phyloP scores from a whole-genome alignment of 768 basidiomycete genomes.

The Rhodocollybia butyracea region DNA sequence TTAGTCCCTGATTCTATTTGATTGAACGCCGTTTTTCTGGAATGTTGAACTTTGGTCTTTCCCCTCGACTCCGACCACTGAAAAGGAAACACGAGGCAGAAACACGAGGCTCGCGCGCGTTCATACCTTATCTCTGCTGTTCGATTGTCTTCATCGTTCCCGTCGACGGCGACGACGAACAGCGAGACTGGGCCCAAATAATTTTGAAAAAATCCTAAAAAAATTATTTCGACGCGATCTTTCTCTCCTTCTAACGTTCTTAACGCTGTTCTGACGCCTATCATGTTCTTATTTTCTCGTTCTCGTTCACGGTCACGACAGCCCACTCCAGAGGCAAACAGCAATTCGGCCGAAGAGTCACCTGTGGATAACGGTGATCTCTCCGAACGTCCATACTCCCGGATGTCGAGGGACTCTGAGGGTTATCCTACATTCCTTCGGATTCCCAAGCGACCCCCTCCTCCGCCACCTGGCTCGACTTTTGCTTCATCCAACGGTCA shows the following conservation, averaged over 20 bases:
- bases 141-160: conserved; percentile 16
- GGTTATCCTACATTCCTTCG: conserved; percentile 85
- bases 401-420: conserved; percentile 47
- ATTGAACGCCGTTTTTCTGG: not conserved
- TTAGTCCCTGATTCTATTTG: conserved; percentile 5
- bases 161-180: conserved; percentile 18
- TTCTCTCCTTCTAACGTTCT: conserved; percentile 12
- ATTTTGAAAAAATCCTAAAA: conserved; percentile 20
- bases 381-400: conserved; percentile 27
- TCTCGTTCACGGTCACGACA: conserved; percentile 31
- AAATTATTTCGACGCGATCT: conserved; percentile 16
- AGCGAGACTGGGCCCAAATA: conserved; percentile 10
- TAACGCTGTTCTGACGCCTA: conserved; percentile 12
- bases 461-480: conserved; percentile 71
- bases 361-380: conserved; percentile 7
- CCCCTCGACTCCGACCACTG: conserved; percentile 25
- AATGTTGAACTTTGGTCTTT: conserved; percentile 11
- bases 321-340: conserved; percentile 26
- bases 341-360: conserved; percentile 17
- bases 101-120: conserved; percentile 47
- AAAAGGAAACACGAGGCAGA: conserved; percentile 49
- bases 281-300: conserved; percentile 29
- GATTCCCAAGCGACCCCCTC: conserved; percentile 77
- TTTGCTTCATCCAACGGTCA: conserved; percentile 51
- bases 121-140: conserved; percentile 20